Percentiles rank a stretch among this genome's conserved stretches.
phyloP scores from a whole-genome alignment of 139 green algal species.

The Closterium sp. region DNA sequence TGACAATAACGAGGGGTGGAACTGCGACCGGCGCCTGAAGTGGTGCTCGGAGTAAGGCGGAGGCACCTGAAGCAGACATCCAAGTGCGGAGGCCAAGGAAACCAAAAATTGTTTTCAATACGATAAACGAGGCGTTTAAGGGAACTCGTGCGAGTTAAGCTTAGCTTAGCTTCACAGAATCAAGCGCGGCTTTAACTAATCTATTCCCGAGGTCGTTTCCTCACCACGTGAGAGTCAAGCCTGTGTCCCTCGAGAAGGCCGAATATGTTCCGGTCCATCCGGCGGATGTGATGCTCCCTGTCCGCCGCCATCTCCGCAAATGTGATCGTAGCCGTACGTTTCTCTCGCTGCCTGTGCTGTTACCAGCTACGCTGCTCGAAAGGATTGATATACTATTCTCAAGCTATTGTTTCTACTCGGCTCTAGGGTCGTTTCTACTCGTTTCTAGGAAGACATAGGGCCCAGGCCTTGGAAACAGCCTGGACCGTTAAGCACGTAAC shows the following conservation, averaged over 20 bases:
- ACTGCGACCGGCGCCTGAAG: background rate
- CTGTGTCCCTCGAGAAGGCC: background rate
- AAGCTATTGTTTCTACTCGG: background rate
- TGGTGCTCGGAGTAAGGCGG: background rate
- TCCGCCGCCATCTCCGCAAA: background rate
- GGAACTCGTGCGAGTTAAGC: background rate
- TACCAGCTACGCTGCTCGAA: background rate
- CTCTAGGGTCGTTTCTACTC: background rate
- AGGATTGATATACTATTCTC: background rate
- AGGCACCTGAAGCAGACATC: background rate
- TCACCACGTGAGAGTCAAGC: background rate
- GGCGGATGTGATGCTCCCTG: background rate
- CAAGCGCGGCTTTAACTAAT: background rate
- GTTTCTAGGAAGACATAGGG: background rate
- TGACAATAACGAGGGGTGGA: constrained; percentile 21
- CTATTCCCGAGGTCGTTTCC: background rate
- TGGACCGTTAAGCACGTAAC: background rate
- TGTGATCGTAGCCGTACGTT: background rate
- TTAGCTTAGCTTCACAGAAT: too few relatives aligned
- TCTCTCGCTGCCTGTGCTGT: background rate
- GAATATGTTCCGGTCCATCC: background rate
- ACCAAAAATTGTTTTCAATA: background rate
- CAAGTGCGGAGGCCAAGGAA: background rate
- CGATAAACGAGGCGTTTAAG: background rate
- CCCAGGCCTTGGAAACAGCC: background rate